Conservation (phyloP, 1,284 basidiomycete genomes). For the Xerocomus tenax region DNA sequence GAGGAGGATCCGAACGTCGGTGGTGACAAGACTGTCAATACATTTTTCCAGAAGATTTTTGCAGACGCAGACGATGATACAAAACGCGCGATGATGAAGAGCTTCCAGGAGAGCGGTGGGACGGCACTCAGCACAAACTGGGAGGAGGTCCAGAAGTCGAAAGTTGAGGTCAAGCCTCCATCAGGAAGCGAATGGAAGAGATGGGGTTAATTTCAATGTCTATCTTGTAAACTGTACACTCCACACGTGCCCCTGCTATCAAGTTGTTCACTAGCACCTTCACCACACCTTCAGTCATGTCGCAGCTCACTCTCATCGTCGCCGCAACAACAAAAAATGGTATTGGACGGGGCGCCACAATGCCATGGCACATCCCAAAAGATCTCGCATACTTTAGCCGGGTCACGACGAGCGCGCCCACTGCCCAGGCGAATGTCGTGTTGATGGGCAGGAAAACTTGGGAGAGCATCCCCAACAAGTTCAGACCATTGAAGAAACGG, state of each 20-base stretch:
- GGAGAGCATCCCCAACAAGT: slow-evolving; percentile 91
- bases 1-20: slow-evolving; percentile 77
- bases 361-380: slow-evolving; percentile 85
- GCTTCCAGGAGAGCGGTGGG: slow-evolving; percentile 83
- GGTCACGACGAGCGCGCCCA: slow-evolving; percentile 59
- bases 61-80: slow-evolving; percentile 83
- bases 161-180: slow-evolving; percentile 71
- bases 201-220: slow-evolving; percentile 46
- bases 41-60: slow-evolving; percentile 81
- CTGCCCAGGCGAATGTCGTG: slow-evolving; percentile 63
- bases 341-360: slow-evolving; percentile 68
- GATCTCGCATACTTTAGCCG: slow-evolving; percentile 93
- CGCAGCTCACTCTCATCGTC: slow-evolving; percentile 81
- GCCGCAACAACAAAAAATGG: slow-evolving; percentile 84
- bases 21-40: slow-evolving; percentile 68
- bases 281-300: slow-evolving; percentile 23
- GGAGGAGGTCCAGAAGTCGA: slow-evolving; percentile 69
- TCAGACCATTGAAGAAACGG: slow-evolving; percentile 73
- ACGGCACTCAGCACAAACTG: slow-evolving; percentile 92
- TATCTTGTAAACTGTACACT: not conserved
- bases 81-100: slow-evolving; percentile 90
- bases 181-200: slow-evolving; percentile 74
- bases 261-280: too few relatives aligned
- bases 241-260: too few relatives aligned
- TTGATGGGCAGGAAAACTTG: slow-evolving; percentile 97